Percentiles rank a stretch among this genome's conserved stretches.
Conservation (phyloP, 257 asterid species). For the Scutellaria barbata region DNA sequence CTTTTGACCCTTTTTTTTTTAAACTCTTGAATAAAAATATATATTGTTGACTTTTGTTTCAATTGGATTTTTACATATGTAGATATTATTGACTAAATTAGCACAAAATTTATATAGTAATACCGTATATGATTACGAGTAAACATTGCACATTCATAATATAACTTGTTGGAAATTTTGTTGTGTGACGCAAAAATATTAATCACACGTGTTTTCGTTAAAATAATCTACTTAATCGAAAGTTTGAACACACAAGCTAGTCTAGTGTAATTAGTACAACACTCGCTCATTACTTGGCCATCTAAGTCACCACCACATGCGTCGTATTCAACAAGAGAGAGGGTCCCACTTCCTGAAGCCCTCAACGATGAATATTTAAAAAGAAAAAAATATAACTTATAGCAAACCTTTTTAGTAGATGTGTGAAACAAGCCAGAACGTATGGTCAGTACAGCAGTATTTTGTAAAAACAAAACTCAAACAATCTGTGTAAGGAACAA, state of each 20-base stretch:
- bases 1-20: too few species aligned
- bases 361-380: neutral
- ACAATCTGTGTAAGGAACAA: neutral
- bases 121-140: neutral
- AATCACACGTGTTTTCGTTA: too few species aligned
- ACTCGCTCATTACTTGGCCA: neutral
- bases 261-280: conserved; percentile 24
- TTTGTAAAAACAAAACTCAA: neutral
- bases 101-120: neutral
- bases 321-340: neutral
- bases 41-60: neutral
- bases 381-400: neutral
- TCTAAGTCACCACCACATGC: conserved; percentile 29
- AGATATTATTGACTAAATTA: neutral
- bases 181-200: too few species aligned
- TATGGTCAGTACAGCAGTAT: neutral
- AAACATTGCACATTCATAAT: neutral
- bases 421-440: conserved; percentile 8
- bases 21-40: neutral
- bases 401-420: conserved; percentile 23
- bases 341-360: conserved; percentile 2
- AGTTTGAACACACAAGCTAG: neutral
- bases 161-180: too few species aligned
- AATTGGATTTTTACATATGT: neutral
- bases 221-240: neutral